Conservation (phyloP, 306 rosid genomes). For the Gastrolobium bilobum region DNA sequence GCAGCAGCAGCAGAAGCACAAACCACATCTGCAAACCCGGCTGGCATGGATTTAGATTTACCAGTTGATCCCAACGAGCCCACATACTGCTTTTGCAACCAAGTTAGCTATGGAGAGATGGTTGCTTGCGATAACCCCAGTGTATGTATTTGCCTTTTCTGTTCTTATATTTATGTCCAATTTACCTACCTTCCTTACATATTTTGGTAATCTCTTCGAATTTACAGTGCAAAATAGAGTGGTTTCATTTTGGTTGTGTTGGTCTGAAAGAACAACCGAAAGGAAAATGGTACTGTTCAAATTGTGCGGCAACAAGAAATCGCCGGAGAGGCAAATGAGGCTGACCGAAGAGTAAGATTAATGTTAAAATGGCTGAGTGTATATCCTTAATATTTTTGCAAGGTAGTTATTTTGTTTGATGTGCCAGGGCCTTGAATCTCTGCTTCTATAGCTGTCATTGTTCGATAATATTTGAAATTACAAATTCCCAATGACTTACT, state of each 20-base stretch:
- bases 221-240: conserved; percentile 66
- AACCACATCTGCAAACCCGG: conserved; percentile 49
- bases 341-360: conserved; percentile 15
- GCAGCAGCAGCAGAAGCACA: conserved; percentile 52
- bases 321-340: conserved; percentile 64
- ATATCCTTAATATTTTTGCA: conserved; percentile 38
- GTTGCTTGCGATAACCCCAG: conserved; percentile 63
- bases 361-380: conserved; percentile 34
- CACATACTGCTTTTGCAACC: conserved; percentile 66
- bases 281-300: conserved; percentile 67
- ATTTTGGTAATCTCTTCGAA: conserved; percentile 39
- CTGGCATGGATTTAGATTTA: conserved; percentile 64
- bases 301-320: conserved; percentile 58
- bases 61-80: conserved; percentile 68
- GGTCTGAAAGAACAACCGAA: conserved; percentile 66
- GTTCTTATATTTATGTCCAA: conserved; percentile 2
- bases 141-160: conserved; percentile 48
- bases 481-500: conserved; percentile 6
- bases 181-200: conserved; percentile 17
- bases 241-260: conserved; percentile 69
- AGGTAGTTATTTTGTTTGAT: conserved; percentile 27
- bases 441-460: conserved; percentile 28
- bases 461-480: conserved; percentile 6
- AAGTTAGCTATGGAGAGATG: conserved; percentile 68
- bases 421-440: conserved; percentile 33